Evolutionary conservation across 345 rosid species (phyloP).

Genomic region (Hirschfeldia incana): DNA sequence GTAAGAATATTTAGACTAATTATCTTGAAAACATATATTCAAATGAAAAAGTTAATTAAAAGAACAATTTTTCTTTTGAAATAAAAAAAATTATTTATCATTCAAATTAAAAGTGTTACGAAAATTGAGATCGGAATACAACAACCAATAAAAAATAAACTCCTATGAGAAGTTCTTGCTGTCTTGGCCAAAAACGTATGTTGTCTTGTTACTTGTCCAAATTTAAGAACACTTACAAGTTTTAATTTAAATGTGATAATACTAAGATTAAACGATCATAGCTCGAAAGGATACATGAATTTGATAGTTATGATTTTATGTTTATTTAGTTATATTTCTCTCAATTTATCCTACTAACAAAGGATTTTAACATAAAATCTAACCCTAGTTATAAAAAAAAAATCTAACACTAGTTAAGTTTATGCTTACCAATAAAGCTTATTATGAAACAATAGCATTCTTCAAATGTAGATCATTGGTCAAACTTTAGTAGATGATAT

Average conservation of each 20-base stretch:
- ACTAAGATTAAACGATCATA: constrained; percentile 1
- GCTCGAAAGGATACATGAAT: background rate
- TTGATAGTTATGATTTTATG: background rate
- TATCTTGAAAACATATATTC: background rate
- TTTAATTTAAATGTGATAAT: background rate
- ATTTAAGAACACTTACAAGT: too few species aligned
- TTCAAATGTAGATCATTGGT: background rate
- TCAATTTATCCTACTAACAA: background rate
- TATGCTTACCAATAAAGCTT: background rate
- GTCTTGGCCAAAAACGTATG: too few species aligned
- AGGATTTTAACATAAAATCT: background rate
- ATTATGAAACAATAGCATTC: background rate
- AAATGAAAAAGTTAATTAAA: too few species aligned
- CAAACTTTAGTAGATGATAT: background rate
- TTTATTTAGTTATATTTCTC: background rate
- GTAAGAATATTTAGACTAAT: background rate
- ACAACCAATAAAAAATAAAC: too few species aligned
- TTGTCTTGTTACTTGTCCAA: too few species aligned
- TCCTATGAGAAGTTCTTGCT: too few species aligned
- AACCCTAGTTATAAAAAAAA: background rate
- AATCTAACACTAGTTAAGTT: background rate
- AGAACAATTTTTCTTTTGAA: too few species aligned
- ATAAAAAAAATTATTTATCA: too few species aligned
- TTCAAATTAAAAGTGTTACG: too few species aligned
- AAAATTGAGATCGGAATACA: too few species aligned